Evolutionary conservation across 148 eudicot species (phyloP).

Genomic region (Pouteria glomerata): DNA sequence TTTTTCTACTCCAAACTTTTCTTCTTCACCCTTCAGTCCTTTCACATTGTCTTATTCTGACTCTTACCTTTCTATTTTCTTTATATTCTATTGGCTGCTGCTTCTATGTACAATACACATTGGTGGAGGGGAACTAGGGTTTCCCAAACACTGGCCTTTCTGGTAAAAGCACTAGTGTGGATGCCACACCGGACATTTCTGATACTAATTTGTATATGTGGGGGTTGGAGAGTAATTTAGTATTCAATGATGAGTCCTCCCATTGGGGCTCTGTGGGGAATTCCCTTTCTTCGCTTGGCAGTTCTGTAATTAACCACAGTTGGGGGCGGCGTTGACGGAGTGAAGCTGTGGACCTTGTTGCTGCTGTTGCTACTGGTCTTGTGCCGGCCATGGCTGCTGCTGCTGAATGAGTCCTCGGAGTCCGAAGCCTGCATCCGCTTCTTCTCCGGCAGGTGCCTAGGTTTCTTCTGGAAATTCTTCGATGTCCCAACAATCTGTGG

Average conservation of each 20-base stretch:
- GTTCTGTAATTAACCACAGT: slow-evolving; percentile 42
- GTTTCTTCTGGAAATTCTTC: slow-evolving; percentile 41
- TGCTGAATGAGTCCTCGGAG: slow-evolving; percentile 61
- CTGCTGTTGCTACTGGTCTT: slow-evolving; percentile 17
- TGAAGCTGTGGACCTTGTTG: slow-evolving; percentile 47
- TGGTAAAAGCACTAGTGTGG: slow-evolving; percentile 16
- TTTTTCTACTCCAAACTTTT: background rate
- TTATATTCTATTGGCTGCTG: slow-evolving; percentile 2
- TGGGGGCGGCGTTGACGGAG: slow-evolving; percentile 83
- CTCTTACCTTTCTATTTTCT: slow-evolving; percentile 8
- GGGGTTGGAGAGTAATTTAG: slow-evolving; percentile 19
- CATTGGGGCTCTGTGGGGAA: slow-evolving; percentile 93
- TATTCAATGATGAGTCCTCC: slow-evolving; percentile 52
- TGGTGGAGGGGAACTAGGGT: background rate
- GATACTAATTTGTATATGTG: slow-evolving; percentile 1
- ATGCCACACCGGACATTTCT: background rate
- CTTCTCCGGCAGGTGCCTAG: slow-evolving; percentile 21
- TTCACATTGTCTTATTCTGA: slow-evolving; percentile 17
- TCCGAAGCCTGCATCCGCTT: slow-evolving; percentile 32
- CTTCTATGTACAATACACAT: slow-evolving; percentile 20
- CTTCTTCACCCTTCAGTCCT: background rate
- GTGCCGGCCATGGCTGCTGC: slow-evolving; percentile 34
- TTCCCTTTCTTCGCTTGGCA: slow-evolving; percentile 88
- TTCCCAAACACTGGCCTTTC: slow-evolving; percentile 10
- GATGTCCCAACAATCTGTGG: slow-evolving; percentile 79